Evolutionary conservation across 2,329 filamentous ascomycete species (phyloP), one percentile per base, ranked within the genome.

Genomic region (Fusarium sterilihyphosum): DNA sequence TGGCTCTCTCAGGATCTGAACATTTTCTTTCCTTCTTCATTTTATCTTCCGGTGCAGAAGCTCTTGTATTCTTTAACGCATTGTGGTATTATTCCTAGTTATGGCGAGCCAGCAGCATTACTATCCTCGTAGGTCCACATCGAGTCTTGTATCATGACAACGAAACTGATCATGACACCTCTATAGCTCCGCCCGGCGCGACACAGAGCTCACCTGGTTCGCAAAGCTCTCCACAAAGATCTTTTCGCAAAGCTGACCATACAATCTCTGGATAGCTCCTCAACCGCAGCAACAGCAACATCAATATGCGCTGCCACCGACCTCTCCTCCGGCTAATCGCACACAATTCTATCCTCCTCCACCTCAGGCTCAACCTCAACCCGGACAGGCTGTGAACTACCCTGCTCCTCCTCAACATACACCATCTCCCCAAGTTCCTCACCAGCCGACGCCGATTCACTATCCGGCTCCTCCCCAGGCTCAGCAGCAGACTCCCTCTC

Each of bases 231-330:
- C 24, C 40, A 8, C 24, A 20, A 52, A 31, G 33, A 38, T n/a
- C 31, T 11, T 41, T 52, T 43, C 31, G 16, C 12, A 65, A 60
- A 67, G 47, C 74, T 77, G 43, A 79, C 68, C 49, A 53, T 31
- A 29, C 16, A 31, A 63, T 65, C 38, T 31, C 46, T 60, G 52
- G 58, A 35, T 75, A 76, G 75, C 73, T 65, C 78, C 73, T 50
- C 73, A 66, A 61, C 75, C 63, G 10, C 69, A 67, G 18, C 76
- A 77, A 53, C 73, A 78, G 20, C 78, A 84, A 67, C 83, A 84
- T 57, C 84, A 82, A 70, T 87, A 86, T 75, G 85, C 85, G 52
- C 82, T 83, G 54, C 86, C 86, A 24, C 85, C 86, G 37, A 84
- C 83, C 10, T 88, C 86, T 29, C 84, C 86, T 56, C 85, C 86